Evolutionary conservation across 129 eudicot genomes (phyloP).

Genomic region (Dittrichia graveolens): DNA sequence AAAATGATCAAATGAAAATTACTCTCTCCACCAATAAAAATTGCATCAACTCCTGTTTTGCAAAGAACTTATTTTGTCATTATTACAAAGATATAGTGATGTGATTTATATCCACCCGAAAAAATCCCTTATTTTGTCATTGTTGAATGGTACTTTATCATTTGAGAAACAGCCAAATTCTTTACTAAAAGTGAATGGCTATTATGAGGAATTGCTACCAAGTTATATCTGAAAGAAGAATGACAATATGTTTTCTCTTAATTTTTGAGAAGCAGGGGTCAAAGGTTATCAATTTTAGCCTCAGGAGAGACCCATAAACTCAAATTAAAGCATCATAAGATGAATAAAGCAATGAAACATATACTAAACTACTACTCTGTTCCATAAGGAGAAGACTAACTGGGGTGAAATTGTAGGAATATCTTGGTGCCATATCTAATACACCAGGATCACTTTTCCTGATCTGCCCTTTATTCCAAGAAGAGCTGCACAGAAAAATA

Average conservation of each 20-base stretch:
- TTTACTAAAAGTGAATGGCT: background rate
- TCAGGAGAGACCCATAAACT: background rate
- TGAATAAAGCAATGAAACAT: background rate
- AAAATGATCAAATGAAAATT: too few species aligned
- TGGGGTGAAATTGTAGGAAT: constrained; percentile 26
- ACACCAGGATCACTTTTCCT: constrained; percentile 24
- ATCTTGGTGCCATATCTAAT: constrained; percentile 29
- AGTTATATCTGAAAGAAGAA: background rate
- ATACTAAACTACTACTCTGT: background rate
- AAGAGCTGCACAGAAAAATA: constrained; percentile 13
- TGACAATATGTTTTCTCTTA: background rate
- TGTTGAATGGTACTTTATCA: constrained; percentile 16
- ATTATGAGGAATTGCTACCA: background rate
- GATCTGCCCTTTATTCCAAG: constrained; percentile 30
- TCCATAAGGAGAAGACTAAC: constrained; percentile 18
- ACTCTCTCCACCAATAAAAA: background rate
- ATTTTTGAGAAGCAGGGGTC: background rate
- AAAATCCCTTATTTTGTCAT: constrained; percentile 17
- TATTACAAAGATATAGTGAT: background rate
- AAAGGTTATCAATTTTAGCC: background rate
- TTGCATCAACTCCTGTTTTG: background rate
- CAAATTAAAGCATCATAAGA: background rate
- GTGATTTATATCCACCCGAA: background rate
- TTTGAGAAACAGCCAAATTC: constrained; percentile 8
- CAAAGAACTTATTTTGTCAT: background rate